A percentile compares a stretch with the other conserved stretches of the same genome.
These are phyloP conservation scores for Apiospora hydei DNA, from an alignment of 2,329 filamentous ascomycete species.

Conservation along the genomic window DNA sequence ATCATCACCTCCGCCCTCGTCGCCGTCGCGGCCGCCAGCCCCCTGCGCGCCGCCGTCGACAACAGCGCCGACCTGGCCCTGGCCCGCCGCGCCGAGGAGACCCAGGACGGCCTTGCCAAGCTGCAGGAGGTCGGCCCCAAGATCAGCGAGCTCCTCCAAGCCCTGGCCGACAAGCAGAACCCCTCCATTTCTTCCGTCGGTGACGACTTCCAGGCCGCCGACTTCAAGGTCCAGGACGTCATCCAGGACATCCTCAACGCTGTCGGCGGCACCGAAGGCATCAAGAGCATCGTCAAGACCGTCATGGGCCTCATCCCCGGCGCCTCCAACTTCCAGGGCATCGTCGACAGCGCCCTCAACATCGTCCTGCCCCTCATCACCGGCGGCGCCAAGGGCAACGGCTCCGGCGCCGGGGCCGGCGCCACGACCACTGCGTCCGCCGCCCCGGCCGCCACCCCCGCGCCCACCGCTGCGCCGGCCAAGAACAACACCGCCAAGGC, in stretches of 20 bases:
- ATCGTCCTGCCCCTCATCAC: background rate
- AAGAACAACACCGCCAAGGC: constrained; percentile 3
- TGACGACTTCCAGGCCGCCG: constrained; percentile 15
- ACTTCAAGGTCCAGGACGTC: constrained; percentile 9
- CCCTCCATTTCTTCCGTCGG: background rate
- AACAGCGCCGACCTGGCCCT: background rate
- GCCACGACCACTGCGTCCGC: background rate
- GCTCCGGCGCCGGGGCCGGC: background rate
- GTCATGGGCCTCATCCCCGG: constrained; percentile 9
- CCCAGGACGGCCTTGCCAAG: constrained; percentile 5
- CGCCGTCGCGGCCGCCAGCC: constrained; percentile 16
- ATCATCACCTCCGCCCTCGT: constrained; percentile 17
- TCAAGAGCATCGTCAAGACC: constrained; percentile 15
- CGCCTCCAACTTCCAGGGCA: constrained; percentile 15
- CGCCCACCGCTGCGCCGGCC: background rate
- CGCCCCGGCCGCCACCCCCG: background rate
- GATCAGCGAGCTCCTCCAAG: background rate
- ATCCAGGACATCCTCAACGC: background rate
- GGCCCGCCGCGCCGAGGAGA: constrained; percentile 14
- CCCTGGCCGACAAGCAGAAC: background rate
- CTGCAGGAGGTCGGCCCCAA: constrained; percentile 1
- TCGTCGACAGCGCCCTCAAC: constrained; percentile 13
- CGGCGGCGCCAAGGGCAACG: constrained; percentile 15
- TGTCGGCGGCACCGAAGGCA: background rate
- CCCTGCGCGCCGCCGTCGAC: background rate